Base-by-base conservation (phyloP, 1,139 yeast genomes). In the Pichia inconspicua region DNA sequence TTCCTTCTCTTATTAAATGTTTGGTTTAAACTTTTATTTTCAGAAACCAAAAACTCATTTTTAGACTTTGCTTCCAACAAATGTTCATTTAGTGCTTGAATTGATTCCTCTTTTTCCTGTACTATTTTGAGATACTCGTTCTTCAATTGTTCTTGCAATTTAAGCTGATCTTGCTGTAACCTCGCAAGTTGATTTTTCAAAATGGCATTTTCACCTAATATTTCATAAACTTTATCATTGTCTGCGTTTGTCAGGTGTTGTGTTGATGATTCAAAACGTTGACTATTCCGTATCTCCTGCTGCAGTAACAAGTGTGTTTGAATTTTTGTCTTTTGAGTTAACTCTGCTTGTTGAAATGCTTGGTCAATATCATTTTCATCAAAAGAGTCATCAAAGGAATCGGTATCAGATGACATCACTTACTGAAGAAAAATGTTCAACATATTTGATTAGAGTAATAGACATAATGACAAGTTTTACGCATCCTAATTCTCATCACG, bases 131-230 rank as follows among this genome's bases (percentile, higher is more conserved):
- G 59, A 48, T 68, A 71, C 3, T 69, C 60, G 5, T 66, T 66
- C 43, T 68, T 67, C 43, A 82, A 55, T 25, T 70, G 69, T 19
- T 62, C 62, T n/a, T 74, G 63, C 54, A 76, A 80, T 3, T 68
- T 66, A 4, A 66, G 69, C 48, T 74, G 75, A 40, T 66, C 72
- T 31, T 64, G 63, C 45, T 77, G 78, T 11, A 77, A 59, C 45
- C 74, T 73, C 19, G 73, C 67, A 43, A 86, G 65, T 57, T 83
- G 86, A 19, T 83, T 79, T 49, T 90, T 69, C 25, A 88, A 70
- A 37, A 87, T 81, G 11, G 94, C 81, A 31, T 84, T 79, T 59
- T 88, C 95, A 3, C 96, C 96, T 54, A 75, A 82, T 0, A 88
- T 82, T 38, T 71, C 69, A 52, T 70, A 71, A 12, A 80, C 55